phyloP scores from a whole-genome alignment of 352 stramenopile genomes.

The Discostella stelligera region DNA sequence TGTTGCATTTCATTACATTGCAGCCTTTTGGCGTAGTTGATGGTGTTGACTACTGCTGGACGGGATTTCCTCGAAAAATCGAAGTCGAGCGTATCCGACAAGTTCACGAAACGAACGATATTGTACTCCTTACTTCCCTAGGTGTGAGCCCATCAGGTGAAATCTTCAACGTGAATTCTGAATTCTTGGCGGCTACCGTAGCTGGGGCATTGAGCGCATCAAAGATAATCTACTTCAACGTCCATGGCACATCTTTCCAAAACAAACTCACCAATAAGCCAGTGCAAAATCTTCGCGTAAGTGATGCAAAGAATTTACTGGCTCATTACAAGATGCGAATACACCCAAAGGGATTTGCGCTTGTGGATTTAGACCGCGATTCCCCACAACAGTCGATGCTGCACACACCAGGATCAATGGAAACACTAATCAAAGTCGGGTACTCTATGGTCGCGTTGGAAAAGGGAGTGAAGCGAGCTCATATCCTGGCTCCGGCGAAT shows the following conservation, averaged over 20 bases:
- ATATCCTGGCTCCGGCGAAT: conserved; percentile 82
- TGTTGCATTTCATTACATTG: not conserved
- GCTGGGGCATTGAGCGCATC: conserved; percentile 75
- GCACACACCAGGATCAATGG: conserved; percentile 36
- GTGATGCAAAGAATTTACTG: conserved; percentile 77
- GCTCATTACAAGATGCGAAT: conserved; percentile 61
- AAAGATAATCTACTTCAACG: conserved; percentile 86
- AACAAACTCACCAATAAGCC: conserved; percentile 67
- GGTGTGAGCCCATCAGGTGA: conserved; percentile 94
- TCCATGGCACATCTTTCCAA: conserved; percentile 65
- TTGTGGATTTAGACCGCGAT: conserved; percentile 45
- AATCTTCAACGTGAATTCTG: conserved; percentile 86
- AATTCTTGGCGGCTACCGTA: conserved; percentile 77
- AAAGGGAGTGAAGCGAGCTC: conserved; percentile 83
- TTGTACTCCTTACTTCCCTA: conserved; percentile 95
- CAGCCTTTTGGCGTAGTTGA: conserved; percentile 81
- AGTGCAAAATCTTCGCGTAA: conserved; percentile 75
- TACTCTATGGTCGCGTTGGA: conserved; percentile 77
- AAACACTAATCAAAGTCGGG: conserved; percentile 75
- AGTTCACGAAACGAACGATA: conserved; percentile 90
- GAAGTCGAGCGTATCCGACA: conserved; percentile 91
- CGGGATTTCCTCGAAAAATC: conserved; percentile 93
- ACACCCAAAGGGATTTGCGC: conserved; percentile 62
- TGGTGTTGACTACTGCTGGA: conserved; percentile 81
- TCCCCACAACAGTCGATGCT: conserved; percentile 38